Evolutionary conservation across 164 flowering plant genomes (phyloP), one percentile per base, ranked within the genome.

Genomic region (Aristolochia contorta): DNA sequence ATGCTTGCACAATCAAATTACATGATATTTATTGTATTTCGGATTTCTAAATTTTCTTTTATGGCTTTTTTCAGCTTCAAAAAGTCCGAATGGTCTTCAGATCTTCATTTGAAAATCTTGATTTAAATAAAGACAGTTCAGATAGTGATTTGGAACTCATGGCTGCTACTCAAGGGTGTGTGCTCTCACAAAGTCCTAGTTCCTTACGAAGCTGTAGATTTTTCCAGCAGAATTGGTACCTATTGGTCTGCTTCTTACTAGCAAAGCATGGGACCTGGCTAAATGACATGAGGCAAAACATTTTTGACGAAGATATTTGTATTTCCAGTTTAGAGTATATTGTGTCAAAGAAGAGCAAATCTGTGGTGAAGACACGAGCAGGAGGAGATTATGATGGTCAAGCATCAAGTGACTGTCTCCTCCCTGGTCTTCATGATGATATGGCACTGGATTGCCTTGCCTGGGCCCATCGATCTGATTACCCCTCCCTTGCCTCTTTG

Each of bases 401-500:
- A 47, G 62, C 67, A 62, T 65, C 79, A 16, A 68, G 51, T 47
- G 73, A 67, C 47, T 54, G 67, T 62, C 52, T 73, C 47, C 45
- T 77, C 16, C 79, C 77, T 43, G 82, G 82, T 25, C 73, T 79
- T 49, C 51, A 49, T 61, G 75, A 76, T 65, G 82, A 79, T 49
- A 55, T 64, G 15, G 75, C 79, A n/a, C 54, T 67, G 19, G 65
- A 69, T 66, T 45, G 57, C 56, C 66, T 73, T 6, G 76, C 79
- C 41, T 56, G 79, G 71, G 41, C 61, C 49, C 50, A 64, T 51
- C 67, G 81, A 59, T 73, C 83, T 1, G 81, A 79, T 58, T 79
- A 75, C 51, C 33, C 69, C 14, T 27, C 45, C 3, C 68, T 79
- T 41, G 62, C 85, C 13, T 74, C 66, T 55, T n/a, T 79, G 55